Evolutionary conservation across 176 grass and related monocot genomes (phyloP).

Genomic region (Phragmites australis): DNA sequence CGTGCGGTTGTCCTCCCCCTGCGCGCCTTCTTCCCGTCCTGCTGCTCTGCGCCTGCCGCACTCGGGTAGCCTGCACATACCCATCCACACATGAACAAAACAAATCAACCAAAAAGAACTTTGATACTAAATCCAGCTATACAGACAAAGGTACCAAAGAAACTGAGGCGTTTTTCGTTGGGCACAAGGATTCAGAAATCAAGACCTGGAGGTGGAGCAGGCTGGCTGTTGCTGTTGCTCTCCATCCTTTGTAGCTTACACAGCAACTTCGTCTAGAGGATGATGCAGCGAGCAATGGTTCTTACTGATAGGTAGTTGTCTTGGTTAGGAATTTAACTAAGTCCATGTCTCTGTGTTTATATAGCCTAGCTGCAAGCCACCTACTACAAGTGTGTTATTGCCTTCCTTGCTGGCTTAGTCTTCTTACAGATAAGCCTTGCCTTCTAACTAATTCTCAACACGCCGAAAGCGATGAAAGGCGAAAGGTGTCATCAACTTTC

Average conservation of each 20-base stretch:
- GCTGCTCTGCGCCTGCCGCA: constrained; percentile 47
- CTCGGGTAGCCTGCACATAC: constrained; percentile 65
- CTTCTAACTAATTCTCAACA: neutral
- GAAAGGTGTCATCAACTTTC: neutral
- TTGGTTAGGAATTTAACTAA: neutral
- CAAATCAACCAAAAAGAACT: neutral
- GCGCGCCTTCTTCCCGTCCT: constrained; percentile 39
- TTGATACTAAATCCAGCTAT: neutral
- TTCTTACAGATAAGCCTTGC: neutral
- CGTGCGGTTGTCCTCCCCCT: constrained; percentile 41
- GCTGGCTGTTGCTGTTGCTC: constrained; percentile 45
- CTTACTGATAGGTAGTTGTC: neutral
- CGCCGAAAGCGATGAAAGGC: neutral
- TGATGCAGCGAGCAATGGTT: neutral
- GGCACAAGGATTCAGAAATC: neutral
- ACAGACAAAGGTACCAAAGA: neutral
- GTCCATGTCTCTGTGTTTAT: neutral
- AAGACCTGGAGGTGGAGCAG: constrained; percentile 40
- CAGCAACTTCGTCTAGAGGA: neutral
- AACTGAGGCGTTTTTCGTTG: neutral
- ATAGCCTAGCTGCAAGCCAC: neutral
- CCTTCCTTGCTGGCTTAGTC: neutral
- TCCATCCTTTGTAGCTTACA: constrained; percentile 13
- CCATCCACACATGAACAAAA: neutral
- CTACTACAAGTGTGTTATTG: neutral